Base-by-base conservation (phyloP, 1,139 yeast species). In the Hansenula lynferdii region DNA sequence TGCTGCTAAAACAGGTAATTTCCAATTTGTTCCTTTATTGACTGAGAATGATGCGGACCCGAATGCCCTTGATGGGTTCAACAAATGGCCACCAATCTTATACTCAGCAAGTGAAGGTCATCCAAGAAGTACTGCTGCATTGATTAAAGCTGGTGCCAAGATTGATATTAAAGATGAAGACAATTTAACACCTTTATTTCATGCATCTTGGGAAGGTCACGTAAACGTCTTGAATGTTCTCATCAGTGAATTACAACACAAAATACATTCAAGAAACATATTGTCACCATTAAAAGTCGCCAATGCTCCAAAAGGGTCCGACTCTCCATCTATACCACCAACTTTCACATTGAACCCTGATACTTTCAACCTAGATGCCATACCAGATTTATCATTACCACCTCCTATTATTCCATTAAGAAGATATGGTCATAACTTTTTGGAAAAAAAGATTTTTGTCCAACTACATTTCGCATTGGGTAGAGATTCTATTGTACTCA, bases 391-490 rank as follows among this genome's bases (percentile, higher is more conserved):
- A 42, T 79, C 89, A 26, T 69, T 92, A 41, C 98, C 98, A 1
- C 98, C 98, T 1, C 98, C 98, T 10, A 87, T 92, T 39, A 77
- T 92, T 36, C 98, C 98, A 0, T 67, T 92, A 40, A 73, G 97
- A 53, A 75, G 95, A 49, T 92, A 92, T 56, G 98, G 98, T 8
- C 98, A 92, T 63, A 92, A 89, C 61, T 92, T 89, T 64, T 66
- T 92, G 54, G 97, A 92, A 54, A 86, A 83, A 56, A 87, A 85
- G 54, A 87, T 86, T 4, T 78, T 89, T 48, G 74, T 92, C 27
- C 95, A 90, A 56, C 65, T 92, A 34, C 72, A 77, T 5, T 76
- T 82, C 47, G 79, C 80, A 44, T 75, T 87, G 1, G 74, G 72
- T 28, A 72, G 78, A 39, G 70, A 73, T 36, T 74, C 82, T 30